A percentile compares a stretch with the other conserved stretches of the same genome.
phyloP scores from a whole-genome alignment of 768 basidiomycete species.

The Lactarius sanguifluus region DNA sequence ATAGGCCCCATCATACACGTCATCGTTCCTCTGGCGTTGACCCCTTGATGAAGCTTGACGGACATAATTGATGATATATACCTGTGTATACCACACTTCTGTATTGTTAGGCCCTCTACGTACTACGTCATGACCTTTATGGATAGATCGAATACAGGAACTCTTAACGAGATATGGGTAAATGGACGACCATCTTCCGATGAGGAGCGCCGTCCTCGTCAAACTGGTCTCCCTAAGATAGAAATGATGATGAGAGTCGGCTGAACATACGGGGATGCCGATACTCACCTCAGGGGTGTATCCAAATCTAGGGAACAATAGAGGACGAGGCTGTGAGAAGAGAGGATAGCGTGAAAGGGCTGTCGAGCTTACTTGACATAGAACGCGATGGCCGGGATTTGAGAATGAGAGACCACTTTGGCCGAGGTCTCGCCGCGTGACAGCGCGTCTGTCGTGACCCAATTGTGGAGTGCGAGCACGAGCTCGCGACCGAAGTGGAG shows the following conservation, averaged over 20 bases:
- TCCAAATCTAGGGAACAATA: conserved; percentile 54
- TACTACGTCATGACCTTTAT: conserved; percentile 38
- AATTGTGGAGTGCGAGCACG: conserved; percentile 60
- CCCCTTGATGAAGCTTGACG: conserved; percentile 15
- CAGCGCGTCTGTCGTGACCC: conserved; percentile 46
- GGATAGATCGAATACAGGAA: conserved; percentile 36
- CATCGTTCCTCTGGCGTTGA: conserved; percentile 7
- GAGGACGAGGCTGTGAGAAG: conserved; percentile 30
- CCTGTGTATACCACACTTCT: conserved; percentile 38
- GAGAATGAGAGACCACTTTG: conserved; percentile 64
- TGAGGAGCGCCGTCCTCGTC: conserved; percentile 85
- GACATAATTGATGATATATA: conserved; percentile 30
- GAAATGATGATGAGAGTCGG: conserved; percentile 5
- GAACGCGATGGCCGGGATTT: conserved; percentile 68
- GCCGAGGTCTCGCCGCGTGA: conserved; percentile 35
- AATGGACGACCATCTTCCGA: conserved; percentile 71
- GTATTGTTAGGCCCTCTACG: conserved; percentile 43
- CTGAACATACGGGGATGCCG: conserved; percentile 21
- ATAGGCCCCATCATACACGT: neutral
- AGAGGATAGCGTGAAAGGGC: conserved; percentile 22
- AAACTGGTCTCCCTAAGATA: conserved; percentile 62
- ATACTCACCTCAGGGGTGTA: conserved; percentile 62
- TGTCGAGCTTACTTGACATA: conserved; percentile 66
- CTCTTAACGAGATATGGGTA: conserved; percentile 44
- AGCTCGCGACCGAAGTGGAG: conserved; percentile 66